Conservation (phyloP, 441 rosid species). For the Populus tomentosa region DNA sequence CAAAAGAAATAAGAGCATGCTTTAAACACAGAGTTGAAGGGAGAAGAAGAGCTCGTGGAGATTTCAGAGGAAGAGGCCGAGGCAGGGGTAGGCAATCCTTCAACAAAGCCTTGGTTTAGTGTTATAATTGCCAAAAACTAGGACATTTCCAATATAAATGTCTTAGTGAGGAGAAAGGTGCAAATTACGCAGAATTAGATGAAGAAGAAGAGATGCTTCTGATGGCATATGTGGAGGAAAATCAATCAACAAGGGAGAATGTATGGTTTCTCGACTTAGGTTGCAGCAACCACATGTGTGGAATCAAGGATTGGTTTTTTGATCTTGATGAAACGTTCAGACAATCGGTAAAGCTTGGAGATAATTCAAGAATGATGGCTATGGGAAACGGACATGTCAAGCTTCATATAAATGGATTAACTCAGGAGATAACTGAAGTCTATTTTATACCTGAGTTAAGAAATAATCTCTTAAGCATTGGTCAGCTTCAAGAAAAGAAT, state of each 20-base stretch:
- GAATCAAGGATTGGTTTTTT: not conserved
- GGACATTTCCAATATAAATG: not conserved
- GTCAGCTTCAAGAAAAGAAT: not conserved
- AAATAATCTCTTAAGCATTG: not conserved
- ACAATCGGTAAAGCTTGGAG: not conserved
- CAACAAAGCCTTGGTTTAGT: not conserved
- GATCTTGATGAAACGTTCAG: not conserved
- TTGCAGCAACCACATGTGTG: not conserved
- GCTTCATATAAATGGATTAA: too few species aligned
- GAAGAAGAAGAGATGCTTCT: too few species aligned
- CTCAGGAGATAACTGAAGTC: fast-evolving
- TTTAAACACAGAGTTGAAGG: not conserved
- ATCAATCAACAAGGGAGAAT: not conserved
- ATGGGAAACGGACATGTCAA: too few species aligned
- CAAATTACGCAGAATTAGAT: not conserved
- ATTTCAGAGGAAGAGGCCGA: not conserved
- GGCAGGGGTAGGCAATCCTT: not conserved
- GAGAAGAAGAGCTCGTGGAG: not conserved
- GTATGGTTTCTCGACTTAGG: not conserved
- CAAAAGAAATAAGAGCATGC: too few species aligned
- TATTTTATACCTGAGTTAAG: not conserved
- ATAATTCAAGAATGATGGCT: not conserved
- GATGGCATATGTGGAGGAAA: not conserved
- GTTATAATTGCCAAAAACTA: too few species aligned
- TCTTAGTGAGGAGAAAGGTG: fast-evolving